Conservation (phyloP, 2,329 filamentous ascomycete species). For the Aphanocladium album region DNA sequence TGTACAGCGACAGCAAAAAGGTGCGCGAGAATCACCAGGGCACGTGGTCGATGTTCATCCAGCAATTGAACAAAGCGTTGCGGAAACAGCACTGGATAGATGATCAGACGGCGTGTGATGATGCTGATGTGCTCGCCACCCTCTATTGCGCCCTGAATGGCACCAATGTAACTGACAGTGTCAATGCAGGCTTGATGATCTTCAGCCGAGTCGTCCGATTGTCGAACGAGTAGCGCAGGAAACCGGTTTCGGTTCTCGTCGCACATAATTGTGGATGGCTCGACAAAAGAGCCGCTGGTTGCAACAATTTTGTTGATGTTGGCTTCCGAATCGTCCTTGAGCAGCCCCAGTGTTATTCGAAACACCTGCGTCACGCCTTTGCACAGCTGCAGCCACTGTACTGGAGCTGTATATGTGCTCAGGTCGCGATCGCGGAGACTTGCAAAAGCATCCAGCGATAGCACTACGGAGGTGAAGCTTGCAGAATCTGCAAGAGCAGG, state of each 20-base stretch:
- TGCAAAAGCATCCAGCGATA: slow-evolving; percentile 20
- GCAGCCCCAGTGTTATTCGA: slow-evolving; percentile 11
- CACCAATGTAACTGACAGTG: slow-evolving; percentile 17
- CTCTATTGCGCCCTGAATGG: slow-evolving; percentile 15
- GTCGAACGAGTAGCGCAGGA: slow-evolving; percentile 13
- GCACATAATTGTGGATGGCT: slow-evolving; percentile 9
- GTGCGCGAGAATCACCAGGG: slow-evolving; percentile 21
- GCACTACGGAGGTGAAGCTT: slow-evolving; percentile 19
- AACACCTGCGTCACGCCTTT: slow-evolving; percentile 20
- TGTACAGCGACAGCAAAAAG: slow-evolving; percentile 19
- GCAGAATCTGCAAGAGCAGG: slow-evolving; percentile 18
- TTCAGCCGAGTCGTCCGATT: slow-evolving; percentile 4
- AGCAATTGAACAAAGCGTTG: slow-evolving; percentile 17
- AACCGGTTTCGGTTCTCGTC: slow-evolving; percentile 10
- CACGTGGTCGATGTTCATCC: slow-evolving; percentile 16
- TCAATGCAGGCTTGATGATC: slow-evolving; percentile 18
- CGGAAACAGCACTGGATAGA: slow-evolving; percentile 19
- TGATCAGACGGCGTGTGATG: slow-evolving; percentile 17
- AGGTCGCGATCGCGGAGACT: slow-evolving; percentile 17
- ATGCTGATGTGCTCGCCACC: slow-evolving; percentile 14
- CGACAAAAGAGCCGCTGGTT: slow-evolving; percentile 11
- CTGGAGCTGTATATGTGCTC: slow-evolving; percentile 20
- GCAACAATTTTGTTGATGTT: slow-evolving; percentile 16
- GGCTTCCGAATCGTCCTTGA: slow-evolving; percentile 14
- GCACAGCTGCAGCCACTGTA: slow-evolving; percentile 22